A percentile compares a stretch with the other conserved stretches of the same genome.
phyloP scores from a whole-genome alignment of 768 basidiomycete species.

The Termitomyces sp. region DNA sequence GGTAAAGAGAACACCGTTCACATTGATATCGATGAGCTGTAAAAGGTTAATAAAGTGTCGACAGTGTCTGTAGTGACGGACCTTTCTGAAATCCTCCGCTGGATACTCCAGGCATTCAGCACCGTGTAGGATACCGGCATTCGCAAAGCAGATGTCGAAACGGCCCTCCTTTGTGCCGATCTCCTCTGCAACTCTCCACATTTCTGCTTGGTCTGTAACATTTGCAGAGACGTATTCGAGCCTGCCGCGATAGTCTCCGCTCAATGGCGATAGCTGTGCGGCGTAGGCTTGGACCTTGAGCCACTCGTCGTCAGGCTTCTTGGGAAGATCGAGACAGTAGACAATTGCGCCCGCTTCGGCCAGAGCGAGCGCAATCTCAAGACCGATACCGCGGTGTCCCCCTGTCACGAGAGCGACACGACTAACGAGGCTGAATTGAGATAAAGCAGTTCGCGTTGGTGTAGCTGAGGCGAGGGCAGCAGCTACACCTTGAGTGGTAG shows the following conservation, averaged over 20 bases:
- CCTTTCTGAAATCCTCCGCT: conserved; percentile 53
- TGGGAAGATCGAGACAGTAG: conserved; percentile 63
- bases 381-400: conserved; percentile 57
- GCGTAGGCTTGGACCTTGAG: conserved; percentile 43
- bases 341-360: conserved; percentile 27
- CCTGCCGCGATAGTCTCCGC: conserved; percentile 22
- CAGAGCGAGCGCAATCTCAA: conserved; percentile 30
- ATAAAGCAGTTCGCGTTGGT: conserved; percentile 12
- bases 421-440: conserved; percentile 39
- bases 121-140: conserved; percentile 56
- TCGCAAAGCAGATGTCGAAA: conserved; percentile 63
- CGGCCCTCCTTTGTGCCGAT: conserved; percentile 58
- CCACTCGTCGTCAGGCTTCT: conserved; percentile 46
- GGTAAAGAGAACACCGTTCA: conserved; percentile 54
- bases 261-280: conserved; percentile 21
- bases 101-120: conserved; percentile 55
- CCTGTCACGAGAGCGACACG: conserved; percentile 51
- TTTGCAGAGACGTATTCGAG: conserved; percentile 51
- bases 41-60: background rate
- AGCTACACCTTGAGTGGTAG: conserved; percentile 15
- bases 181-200: conserved; percentile 44
- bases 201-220: conserved; percentile 50
- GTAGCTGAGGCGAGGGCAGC: conserved; percentile 17
- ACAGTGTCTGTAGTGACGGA: conserved; percentile 19
- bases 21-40: conserved; percentile 60